Evolutionary conservation across 139 green algal genomes (phyloP), one percentile per base, ranked within the genome.

Genomic region (Micractinium sp.): DNA sequence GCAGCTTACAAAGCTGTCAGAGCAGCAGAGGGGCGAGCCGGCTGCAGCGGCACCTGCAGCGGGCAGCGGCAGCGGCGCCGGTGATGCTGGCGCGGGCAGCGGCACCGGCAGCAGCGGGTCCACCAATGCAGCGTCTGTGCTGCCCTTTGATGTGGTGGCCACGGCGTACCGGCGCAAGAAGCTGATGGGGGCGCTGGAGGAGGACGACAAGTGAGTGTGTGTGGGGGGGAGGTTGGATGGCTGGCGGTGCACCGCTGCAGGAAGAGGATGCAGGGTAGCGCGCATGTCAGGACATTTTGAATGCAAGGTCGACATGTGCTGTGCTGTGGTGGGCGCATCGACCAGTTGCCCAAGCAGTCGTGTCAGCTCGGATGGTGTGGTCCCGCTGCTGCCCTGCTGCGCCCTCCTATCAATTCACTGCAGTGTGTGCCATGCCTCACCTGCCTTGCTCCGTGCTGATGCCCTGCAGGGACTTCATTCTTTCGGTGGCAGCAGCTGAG

Each of bases 181-280:
- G 60, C 90, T 97, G 25, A 95, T 97, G 92, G 91, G 95, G 83
- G 95, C 95, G 31, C 90, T 97, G 84, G 93, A 96, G 79, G 93
- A 89, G 69, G 90, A 95, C 27, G 91, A 97, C 91, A 95, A 94
- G 77, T 90, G 61, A 79, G 86, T n/a, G 2, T 23, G 31, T 13
- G 12, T 25, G 13, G 1, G 36, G 75, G 75, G 18, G 19, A 71
- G 2, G 63, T 31, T 27, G 13, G 9, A 12, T 71, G 12, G 63
- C 63, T 71, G 63, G 63, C 7, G 63, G 63, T 71, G 47, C 47
- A 56, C 47, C 5, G 47, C 9, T 56, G 47, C 47, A 56, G 47
- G 47, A 56, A 56, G 47, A 29, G 7, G 63, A 73, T 29, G 23
- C 12, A 3, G 63, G 14, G 63, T 29, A 25, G 16, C 2, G 23